These are phyloP conservation scores for Thelonectria olida DNA, from an alignment of 2,329 filamentous ascomycete genomes.

Conservation along the genomic window DNA sequence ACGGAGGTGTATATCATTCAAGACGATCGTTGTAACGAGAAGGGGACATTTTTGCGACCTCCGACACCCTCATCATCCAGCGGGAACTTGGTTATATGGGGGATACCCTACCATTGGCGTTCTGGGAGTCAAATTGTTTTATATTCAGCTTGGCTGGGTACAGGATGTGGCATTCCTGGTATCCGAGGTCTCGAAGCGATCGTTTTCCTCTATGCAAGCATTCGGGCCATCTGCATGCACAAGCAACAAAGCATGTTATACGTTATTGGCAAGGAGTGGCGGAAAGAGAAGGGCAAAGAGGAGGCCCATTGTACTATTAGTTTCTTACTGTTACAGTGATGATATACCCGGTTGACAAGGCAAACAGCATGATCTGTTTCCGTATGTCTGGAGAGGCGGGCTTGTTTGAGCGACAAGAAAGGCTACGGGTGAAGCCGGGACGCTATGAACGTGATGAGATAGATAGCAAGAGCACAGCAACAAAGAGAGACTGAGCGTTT, in stretches of 20 bases:
- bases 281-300: neutral
- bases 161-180: conserved; percentile 12
- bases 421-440: conserved; percentile 20
- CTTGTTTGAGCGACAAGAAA: conserved; percentile 13
- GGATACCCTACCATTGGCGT: conserved; percentile 41
- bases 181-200: conserved; percentile 36
- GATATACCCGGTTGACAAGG: conserved; percentile 38
- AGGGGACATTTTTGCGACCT: conserved; percentile 24
- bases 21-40: conserved; percentile 41
- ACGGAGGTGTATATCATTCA: conserved; percentile 43
- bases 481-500: conserved; percentile 16
- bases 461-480: conserved; percentile 15
- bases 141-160: conserved; percentile 13
- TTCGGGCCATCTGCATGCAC: conserved; percentile 8
- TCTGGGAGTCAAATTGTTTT: conserved; percentile 30
- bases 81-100: conserved; percentile 31
- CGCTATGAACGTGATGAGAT: conserved; percentile 5
- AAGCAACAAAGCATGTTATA: conserved; percentile 24
- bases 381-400: conserved; percentile 15
- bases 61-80: conserved; percentile 21
- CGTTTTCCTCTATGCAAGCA: conserved; percentile 20
- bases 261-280: too few species aligned
- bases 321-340: conserved; percentile 37
- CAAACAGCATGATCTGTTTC: conserved; percentile 26
- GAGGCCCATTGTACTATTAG: conserved; percentile 37